Conservation (phyloP, 352 stramenopile species). For the Peronospora tabacina region DNA sequence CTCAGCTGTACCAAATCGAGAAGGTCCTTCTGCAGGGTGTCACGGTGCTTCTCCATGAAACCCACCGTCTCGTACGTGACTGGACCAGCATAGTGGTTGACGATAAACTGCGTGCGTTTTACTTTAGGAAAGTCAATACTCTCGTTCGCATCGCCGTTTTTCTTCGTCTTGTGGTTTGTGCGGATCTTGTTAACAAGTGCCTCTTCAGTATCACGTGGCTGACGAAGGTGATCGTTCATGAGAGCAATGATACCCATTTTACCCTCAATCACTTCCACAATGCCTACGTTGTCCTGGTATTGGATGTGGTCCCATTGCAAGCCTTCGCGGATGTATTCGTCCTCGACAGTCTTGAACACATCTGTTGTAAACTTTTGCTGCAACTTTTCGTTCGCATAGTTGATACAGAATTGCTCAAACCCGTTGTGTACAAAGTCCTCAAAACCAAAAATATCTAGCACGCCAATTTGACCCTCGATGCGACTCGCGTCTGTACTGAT, state of each 20-base stretch:
- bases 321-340: constrained; percentile 95
- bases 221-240: constrained; percentile 85
- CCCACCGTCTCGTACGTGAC: constrained; percentile 92
- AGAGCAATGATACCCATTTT: constrained; percentile 84
- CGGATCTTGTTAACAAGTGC: constrained; percentile 84
- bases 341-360: constrained; percentile 97
- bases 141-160: constrained; percentile 48
- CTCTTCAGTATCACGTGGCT: constrained; percentile 81
- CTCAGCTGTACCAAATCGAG: constrained; percentile 83
- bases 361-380: constrained; percentile 91
- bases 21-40: constrained; percentile 93
- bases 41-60: constrained; percentile 96
- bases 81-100: constrained; percentile 93
- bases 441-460: constrained; percentile 99
- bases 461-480: constrained; percentile 86
- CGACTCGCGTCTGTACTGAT: constrained; percentile 71
- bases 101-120: constrained; percentile 89
- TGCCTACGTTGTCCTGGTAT: constrained; percentile 98
- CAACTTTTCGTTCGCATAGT: constrained; percentile 89
- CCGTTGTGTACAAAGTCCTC: constrained; percentile 94
- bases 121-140: constrained; percentile 85
- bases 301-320: constrained; percentile 98
- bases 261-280: constrained; percentile 93
- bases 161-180: constrained; percentile 74
- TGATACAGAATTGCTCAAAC: constrained; percentile 91